Evolutionary conservation across 2,329 filamentous ascomycete species (phyloP).

Genomic region (Chaetomium sp.): DNA sequence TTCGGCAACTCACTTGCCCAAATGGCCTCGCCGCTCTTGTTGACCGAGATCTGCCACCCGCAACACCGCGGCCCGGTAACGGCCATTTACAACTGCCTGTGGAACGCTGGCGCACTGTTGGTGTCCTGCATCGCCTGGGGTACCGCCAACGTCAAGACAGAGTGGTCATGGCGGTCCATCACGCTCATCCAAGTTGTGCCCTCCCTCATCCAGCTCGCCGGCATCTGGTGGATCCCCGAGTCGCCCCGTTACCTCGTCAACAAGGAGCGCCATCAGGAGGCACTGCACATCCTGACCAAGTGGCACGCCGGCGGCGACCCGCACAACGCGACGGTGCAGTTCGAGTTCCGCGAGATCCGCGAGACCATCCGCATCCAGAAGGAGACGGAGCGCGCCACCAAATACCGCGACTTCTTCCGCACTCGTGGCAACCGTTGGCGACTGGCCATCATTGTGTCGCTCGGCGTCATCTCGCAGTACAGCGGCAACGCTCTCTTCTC

Average conservation of each 20-base stretch:
- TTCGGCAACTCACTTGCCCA: constrained; percentile 69
- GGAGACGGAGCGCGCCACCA: constrained; percentile 49
- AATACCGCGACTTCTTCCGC: constrained; percentile 62
- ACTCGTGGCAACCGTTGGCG: constrained; percentile 67
- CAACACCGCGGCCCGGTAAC: constrained; percentile 68
- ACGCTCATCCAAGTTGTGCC: constrained; percentile 65
- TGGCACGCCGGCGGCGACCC: constrained; percentile 64
- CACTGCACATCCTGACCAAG: constrained; percentile 61
- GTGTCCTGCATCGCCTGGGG: constrained; percentile 66
- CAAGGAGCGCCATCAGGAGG: constrained; percentile 65
- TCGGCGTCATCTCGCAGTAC: constrained; percentile 69
- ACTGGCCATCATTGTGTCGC: constrained; percentile 61
- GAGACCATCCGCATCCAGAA: constrained; percentile 63
- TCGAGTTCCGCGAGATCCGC: constrained; percentile 67
- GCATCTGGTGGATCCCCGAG: constrained; percentile 70
- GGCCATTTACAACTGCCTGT: constrained; percentile 68
- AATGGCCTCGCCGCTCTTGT: constrained; percentile 63
- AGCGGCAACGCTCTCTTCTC: constrained; percentile 68
- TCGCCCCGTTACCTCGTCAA: constrained; percentile 66
- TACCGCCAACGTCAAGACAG: constrained; percentile 56
- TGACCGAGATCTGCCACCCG: constrained; percentile 68
- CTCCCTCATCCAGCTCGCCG: constrained; percentile 62
- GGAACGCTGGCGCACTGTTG: constrained; percentile 54
- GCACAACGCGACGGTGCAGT: constrained; percentile 63
- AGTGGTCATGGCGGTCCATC: constrained; percentile 70